Base-by-base conservation (phyloP, 257 asterid species). In the Linderniella brevidens region DNA sequence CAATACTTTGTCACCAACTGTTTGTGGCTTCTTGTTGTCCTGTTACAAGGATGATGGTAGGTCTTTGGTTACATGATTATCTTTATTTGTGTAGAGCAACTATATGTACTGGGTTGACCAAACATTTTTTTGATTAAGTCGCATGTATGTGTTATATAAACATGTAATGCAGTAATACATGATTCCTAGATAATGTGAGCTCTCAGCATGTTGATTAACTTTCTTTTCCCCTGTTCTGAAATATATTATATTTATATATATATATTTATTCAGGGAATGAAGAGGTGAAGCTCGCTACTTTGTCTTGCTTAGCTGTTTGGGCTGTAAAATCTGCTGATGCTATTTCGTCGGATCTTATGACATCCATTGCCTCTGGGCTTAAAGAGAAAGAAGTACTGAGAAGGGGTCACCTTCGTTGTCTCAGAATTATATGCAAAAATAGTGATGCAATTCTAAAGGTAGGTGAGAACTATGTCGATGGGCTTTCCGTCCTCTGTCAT, bases 1-100 rank as follows among this genome's bases (percentile, higher is more conserved):
- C 60, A 77, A 63, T 65, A 75, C 70, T 74, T 58, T 90, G 78
- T 72, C 92, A 48, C 79, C 73, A 53, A 63, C 72, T 52, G 68
- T 90, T 52, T 85, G 94, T 61, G 55, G 78, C 58, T 81, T 72
- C 67, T 78, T 90, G 59, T 55, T 70, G 63, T 74, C 92, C 46
- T 78, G 68, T 63, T 90, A 81, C 81, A 84, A 73, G 76, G 96
- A 90, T 61, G 98, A 90, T 50, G 98, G 98, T 82, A 72, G 50
- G 76, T 65, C 52, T 45, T 63, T 40, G 52, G 46, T 60, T 50
- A 58, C 51, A 47, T 46, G 54, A 58, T 35, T 55, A 20, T 38
- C 17, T 35, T 18, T 25, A 25, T 25, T 25, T 25, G 3, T 25
- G 32, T 25, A 25, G 32, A 2, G 3, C 32, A n/a, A n/a, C n/a